phyloP scores from a whole-genome alignment of 345 rosid genomes.

The Adansonia digitata region DNA sequence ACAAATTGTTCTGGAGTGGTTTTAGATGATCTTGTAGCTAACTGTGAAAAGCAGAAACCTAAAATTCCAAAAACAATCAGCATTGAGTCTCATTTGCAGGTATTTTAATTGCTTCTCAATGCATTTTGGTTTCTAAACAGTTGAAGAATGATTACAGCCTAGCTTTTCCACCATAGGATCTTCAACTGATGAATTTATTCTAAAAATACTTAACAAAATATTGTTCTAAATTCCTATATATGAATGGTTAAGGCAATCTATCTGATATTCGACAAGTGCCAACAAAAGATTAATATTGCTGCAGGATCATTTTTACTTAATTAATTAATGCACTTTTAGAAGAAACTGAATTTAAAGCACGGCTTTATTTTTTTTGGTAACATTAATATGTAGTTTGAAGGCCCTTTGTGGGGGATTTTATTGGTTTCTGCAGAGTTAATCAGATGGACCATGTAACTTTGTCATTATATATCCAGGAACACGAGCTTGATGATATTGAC shows the following conservation, averaged over 20 bases:
- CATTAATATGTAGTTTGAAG: background rate
- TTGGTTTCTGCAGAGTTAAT: background rate
- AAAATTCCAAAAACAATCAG: constrained; percentile 21
- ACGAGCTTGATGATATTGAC: constrained; percentile 23
- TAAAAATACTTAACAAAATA: background rate
- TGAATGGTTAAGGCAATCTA: background rate
- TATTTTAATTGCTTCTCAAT: constrained; percentile 20
- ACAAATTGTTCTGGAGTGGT: constrained; percentile 61
- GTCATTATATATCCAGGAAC: constrained; percentile 27
- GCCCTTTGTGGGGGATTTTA: background rate
- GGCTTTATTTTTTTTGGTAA: background rate
- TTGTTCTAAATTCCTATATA: background rate
- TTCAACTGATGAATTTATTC: background rate
- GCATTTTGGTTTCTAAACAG: constrained; percentile 3
- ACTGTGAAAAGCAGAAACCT: constrained; percentile 37
- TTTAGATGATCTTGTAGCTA: constrained; percentile 33
- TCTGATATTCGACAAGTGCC: background rate
- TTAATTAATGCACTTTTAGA: background rate
- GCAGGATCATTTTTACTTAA: background rate
- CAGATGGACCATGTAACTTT: constrained; percentile 8
- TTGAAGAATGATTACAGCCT: background rate
- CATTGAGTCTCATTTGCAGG: constrained; percentile 36
- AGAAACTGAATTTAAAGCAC: background rate
- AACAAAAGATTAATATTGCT: background rate
- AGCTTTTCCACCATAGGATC: background rate